Evolutionary conservation across 2,329 filamentous ascomycete genomes (phyloP), one percentile per base, ranked within the genome.

Genomic region (Fusarium sp.): DNA sequence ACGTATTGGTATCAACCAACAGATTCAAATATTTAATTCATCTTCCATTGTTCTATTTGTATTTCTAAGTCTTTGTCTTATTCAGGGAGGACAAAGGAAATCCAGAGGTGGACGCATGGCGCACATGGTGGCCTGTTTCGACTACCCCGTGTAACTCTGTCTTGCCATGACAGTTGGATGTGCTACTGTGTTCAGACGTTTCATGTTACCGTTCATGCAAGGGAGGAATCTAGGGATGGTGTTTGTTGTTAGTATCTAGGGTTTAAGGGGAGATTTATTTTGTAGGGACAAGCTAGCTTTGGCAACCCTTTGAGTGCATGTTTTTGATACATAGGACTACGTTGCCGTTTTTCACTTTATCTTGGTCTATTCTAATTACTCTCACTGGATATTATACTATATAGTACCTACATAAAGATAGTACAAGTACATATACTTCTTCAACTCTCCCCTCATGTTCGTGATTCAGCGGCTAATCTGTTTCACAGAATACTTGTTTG

Each of bases 121-220:
- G 38, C 21, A 52, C 38, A 46, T 43, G 33, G 24, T 52, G 45
- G 33, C 28, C 19, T 54, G 42, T 39, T n/a, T 38, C 44, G 36
- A 17, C 15, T 45, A 19, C 34, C 34, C n/a, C 42, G 67, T 44
- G 51, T 43, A 52, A 70, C 67, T 52, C 9, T 44, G 55, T 60
- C 49, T 54, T 57, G 33, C 51, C 51, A 33, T 64, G 60, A 45
- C 24, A 60, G 59, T 64, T 49, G 19, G 38, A 53, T 24, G 67
- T 70, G 58, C 7, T 40, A 67, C 62, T 15, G 17, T 11, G 36
- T 42, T 46, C 44, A 49, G 45, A 52, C 33, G 67, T 64, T 70
- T 51, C 67, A 67, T 67, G 59, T 33, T 53, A 44, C 26, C 19
- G 15, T 45, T 44, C 17, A 50, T 59, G 46, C 36, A 47, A 47